Evolutionary conservation across 208 protist species (phyloP).

Genomic region (Willaertia magna): DNA sequence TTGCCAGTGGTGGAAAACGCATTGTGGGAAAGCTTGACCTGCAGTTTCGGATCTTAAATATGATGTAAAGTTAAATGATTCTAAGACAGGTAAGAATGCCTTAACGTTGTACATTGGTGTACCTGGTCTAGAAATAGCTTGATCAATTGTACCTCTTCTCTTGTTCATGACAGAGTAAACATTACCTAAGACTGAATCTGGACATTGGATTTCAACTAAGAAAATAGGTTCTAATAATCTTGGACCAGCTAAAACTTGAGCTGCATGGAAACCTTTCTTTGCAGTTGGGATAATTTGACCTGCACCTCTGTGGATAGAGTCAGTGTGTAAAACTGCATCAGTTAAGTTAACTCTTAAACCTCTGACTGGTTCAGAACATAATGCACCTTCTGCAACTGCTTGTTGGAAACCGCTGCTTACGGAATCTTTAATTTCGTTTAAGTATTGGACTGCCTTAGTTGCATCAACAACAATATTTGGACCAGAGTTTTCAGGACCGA

Average conservation of each 20-base stretch:
- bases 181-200: constrained; percentile 81
- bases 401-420: constrained; percentile 84
- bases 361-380: constrained; percentile 90
- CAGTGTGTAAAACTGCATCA: constrained; percentile 94
- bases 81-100: constrained; percentile 92
- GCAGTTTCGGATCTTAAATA: constrained; percentile 85
- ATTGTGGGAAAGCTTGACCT: constrained; percentile 95
- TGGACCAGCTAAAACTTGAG: constrained; percentile 72
- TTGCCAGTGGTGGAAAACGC: constrained; percentile 96
- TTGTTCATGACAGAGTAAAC: constrained; percentile 88
- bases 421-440: constrained; percentile 96
- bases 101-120: constrained; percentile 91
- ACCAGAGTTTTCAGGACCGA: constrained; percentile 84
- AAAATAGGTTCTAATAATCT: constrained; percentile 93
- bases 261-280: constrained; percentile 81
- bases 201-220: constrained; percentile 88
- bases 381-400: constrained; percentile 81
- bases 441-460: constrained; percentile 95
- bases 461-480: constrained; percentile 92
- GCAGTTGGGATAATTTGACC: constrained; percentile 93
- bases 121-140: constrained; percentile 80
- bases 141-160: constrained; percentile 87
- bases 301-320: constrained; percentile 96
- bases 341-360: constrained; percentile 86
- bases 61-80: constrained; percentile 96